These are phyloP conservation scores for Candida tibetensis DNA, from an alignment of 805 yeast genomes.

Conservation along the genomic window DNA sequence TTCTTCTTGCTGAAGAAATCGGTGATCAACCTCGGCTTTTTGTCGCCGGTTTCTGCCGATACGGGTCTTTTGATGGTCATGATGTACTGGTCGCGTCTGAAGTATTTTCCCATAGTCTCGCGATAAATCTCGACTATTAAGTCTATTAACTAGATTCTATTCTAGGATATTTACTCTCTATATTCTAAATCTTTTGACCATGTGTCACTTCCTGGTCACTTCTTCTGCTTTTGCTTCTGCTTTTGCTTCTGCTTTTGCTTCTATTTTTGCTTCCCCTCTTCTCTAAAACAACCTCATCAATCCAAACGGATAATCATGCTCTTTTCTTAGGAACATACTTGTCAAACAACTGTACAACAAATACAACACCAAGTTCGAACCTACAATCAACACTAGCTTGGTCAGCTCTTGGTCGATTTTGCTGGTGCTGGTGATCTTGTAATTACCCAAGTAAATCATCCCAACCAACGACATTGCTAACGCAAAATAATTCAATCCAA, in stretches of 20 bases:
- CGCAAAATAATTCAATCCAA: conserved; percentile 48
- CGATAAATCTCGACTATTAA: no score
- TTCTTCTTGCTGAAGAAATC: conserved; percentile 16
- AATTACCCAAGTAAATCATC: conserved; percentile 38
- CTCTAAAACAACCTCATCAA: conserved; percentile 29
- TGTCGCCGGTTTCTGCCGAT: not conserved
- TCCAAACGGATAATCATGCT: conserved; percentile 47
- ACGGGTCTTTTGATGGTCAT: not conserved
- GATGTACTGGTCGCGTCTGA: no score
- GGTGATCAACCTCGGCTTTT: conserved; percentile 13
- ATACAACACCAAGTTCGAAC: conserved; percentile 23
- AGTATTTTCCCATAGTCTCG: no score
- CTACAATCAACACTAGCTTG: conserved; percentile 18
- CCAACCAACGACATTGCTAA: conserved; percentile 42
- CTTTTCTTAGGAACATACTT: conserved; percentile 45
- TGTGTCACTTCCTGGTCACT: no score
- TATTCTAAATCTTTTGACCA: no score
- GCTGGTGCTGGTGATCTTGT: conserved; percentile 20
- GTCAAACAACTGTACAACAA: conserved; percentile 45
- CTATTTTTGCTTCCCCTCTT: no score
- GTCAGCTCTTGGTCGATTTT: conserved; percentile 16
- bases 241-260: no score
- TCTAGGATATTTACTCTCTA: no score
- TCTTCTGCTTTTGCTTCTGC: no score
- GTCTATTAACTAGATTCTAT: no score